These are phyloP conservation scores for Ganoderma resinaceum DNA, from an alignment of 1,284 basidiomycete genomes.

Conservation along the genomic window DNA sequence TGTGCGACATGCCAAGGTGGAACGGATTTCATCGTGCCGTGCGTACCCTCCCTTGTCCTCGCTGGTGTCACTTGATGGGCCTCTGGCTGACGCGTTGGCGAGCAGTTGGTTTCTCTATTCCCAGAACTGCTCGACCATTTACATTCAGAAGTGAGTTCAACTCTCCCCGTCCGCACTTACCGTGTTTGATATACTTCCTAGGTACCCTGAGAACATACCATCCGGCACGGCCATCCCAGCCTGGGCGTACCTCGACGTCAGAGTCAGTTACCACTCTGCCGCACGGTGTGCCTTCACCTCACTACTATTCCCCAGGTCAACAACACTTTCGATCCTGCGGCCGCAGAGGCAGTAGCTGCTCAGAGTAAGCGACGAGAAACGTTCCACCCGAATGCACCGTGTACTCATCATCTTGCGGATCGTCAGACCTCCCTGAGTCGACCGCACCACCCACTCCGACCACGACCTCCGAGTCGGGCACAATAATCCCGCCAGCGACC, in stretches of 20 bases:
- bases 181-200: neutral
- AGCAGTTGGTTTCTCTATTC: slow-evolving; percentile 21
- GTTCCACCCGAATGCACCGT: no score
- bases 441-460: slow-evolving; percentile 3
- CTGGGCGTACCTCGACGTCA: slow-evolving; percentile 27
- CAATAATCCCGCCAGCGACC: no score
- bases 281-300: neutral
- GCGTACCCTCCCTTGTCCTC: neutral
- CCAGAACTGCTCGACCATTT: slow-evolving; percentile 15
- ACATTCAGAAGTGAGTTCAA: slow-evolving; percentile 11
- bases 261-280: neutral
- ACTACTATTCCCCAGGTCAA: neutral
- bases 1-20: slow-evolving; percentile 25
- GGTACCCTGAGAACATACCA: slow-evolving; percentile 20
- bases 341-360: slow-evolving; percentile 11
- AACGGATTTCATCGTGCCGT: slow-evolving; percentile 11
- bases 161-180: neutral
- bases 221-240: slow-evolving; percentile 21
- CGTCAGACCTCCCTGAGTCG: slow-evolving; percentile 16
- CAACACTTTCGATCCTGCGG: slow-evolving; percentile 14
- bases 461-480: neutral
- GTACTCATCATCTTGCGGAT: neutral
- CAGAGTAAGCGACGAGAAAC: neutral
- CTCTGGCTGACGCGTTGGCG: neutral
- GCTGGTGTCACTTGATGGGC: no score